Evolutionary conservation across 768 basidiomycete species (phyloP).

Genomic region (Paxillus involutus): DNA sequence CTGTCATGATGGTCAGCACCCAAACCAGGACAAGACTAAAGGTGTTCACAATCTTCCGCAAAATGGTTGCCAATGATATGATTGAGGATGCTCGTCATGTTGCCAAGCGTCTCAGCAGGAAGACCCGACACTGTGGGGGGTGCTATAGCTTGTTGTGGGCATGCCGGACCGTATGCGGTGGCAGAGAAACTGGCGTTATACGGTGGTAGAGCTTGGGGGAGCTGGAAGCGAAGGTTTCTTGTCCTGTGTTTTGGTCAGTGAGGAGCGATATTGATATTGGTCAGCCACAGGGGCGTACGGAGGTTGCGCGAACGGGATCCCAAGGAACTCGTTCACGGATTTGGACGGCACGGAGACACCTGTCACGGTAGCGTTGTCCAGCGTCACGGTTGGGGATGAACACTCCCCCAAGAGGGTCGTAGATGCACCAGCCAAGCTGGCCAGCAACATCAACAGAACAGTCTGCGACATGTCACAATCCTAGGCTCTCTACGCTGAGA

Average conservation of each 20-base stretch:
- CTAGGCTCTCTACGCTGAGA: too few species aligned
- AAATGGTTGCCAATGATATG: too few species aligned
- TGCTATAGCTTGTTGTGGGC: constrained; percentile 33
- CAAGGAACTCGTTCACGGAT: constrained; percentile 32
- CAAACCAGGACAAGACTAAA: too few species aligned
- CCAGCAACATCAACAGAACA: too few species aligned
- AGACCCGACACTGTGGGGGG: neutral
- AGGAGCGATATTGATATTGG: too few species aligned
- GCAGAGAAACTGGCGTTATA: constrained; percentile 36
- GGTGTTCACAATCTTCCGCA: too few species aligned
- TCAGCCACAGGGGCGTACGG: constrained; percentile 27
- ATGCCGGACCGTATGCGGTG: constrained; percentile 35
- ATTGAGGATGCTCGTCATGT: too few species aligned
- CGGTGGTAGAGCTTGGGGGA: constrained; percentile 27
- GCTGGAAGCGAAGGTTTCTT: constrained; percentile 35
- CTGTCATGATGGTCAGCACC: too few species aligned
- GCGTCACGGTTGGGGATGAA: constrained; percentile 19
- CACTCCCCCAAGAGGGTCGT: too few species aligned
- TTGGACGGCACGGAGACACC: constrained; percentile 19
- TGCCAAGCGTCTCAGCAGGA: too few species aligned
- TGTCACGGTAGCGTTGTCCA: constrained; percentile 29
- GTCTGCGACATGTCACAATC: too few species aligned
- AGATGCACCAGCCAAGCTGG: too few species aligned
- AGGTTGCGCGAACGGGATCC: constrained; percentile 41
- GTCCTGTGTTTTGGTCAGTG: constrained; percentile 18